A percentile compares a stretch with the other conserved stretches of the same genome.
These are phyloP conservation scores for Aspergillus wentii DNA, from an alignment of 495 filamentous ascomycete species.

Conservation along the genomic window DNA sequence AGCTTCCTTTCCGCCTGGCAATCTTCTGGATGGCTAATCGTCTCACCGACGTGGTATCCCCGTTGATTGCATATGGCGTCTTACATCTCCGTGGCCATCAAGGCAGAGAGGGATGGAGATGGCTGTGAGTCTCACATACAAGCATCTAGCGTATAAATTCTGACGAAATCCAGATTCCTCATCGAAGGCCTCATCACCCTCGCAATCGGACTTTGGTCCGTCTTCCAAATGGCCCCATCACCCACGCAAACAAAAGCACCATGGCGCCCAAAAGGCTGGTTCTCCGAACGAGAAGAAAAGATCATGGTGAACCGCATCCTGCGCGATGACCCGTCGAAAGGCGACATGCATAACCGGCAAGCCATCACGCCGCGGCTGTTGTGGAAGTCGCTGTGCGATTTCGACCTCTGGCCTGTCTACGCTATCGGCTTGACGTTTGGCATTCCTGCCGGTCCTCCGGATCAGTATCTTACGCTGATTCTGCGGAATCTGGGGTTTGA, in stretches of 20 bases:
- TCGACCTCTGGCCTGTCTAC: constrained; percentile 56
- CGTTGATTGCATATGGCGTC: no score
- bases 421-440: constrained; percentile 43
- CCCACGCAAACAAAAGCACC: constrained; percentile 47
- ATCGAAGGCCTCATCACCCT: constrained; percentile 52
- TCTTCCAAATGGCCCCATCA: constrained; percentile 49
- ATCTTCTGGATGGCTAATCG: constrained; percentile 60
- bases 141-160: constrained; percentile 12
- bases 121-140: constrained; percentile 27
- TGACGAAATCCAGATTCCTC: constrained; percentile 29
- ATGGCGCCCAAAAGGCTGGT: constrained; percentile 58
- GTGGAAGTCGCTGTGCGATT: constrained; percentile 44
- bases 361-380: constrained; percentile 38
- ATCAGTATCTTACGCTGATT: constrained; percentile 44
- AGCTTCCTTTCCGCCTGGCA: constrained; percentile 45
- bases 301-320: constrained; percentile 60
- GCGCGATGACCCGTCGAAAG: constrained; percentile 61
- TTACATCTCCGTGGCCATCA: constrained; percentile 28
- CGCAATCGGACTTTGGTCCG: constrained; percentile 47
- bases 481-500: constrained; percentile 47
- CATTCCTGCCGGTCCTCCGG: constrained; percentile 41
- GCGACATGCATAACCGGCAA: constrained; percentile 55
- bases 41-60: constrained; percentile 39
- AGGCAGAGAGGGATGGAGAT: constrained; percentile 28
- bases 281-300: constrained; percentile 50